Percentiles rank a stretch among this genome's conserved stretches.
phyloP scores from a whole-genome alignment of 2,329 filamentous ascomycete species.

The Paraphaeosphaeria minitans region DNA sequence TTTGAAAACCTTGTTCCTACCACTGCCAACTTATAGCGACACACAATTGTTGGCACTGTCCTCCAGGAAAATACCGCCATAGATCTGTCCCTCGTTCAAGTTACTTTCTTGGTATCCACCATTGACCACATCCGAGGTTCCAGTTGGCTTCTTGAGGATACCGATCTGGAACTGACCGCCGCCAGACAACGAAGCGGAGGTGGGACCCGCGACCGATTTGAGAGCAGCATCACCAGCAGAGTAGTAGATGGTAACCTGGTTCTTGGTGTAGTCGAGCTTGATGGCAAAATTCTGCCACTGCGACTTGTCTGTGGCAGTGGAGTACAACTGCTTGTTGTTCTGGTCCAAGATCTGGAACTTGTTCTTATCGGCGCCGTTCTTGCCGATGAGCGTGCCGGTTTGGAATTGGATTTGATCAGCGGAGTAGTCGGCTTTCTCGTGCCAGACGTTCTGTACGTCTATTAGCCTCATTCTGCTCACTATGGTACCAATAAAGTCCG shows the following conservation, averaged over 20 bases:
- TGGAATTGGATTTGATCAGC: constrained; percentile 56
- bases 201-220: constrained; percentile 52
- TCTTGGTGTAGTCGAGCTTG: constrained; percentile 61
- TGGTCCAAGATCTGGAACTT: constrained; percentile 49
- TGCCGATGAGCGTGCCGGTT: constrained; percentile 58
- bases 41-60: constrained; percentile 43
- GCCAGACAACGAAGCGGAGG: constrained; percentile 60
- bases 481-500: background rate
- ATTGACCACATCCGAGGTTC: constrained; percentile 48
- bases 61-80: constrained; percentile 48
- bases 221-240: constrained; percentile 56
- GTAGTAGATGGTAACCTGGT: constrained; percentile 64
- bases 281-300: constrained; percentile 68
- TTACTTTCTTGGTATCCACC: constrained; percentile 41
- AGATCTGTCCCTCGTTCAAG: constrained; percentile 47
- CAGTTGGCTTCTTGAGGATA: constrained; percentile 64
- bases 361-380: constrained; percentile 50
- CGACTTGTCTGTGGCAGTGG: constrained; percentile 55
- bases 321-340: constrained; percentile 52
- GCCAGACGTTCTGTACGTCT: constrained; percentile 40
- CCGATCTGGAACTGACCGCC: constrained; percentile 68
- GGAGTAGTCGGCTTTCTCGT: constrained; percentile 48
- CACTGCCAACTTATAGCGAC: constrained; percentile 10
- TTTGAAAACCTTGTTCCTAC: background rate
- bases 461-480: background rate